Conservation (phyloP, 129 eudicot genomes). For the Chrysanthemum seticuspe region DNA sequence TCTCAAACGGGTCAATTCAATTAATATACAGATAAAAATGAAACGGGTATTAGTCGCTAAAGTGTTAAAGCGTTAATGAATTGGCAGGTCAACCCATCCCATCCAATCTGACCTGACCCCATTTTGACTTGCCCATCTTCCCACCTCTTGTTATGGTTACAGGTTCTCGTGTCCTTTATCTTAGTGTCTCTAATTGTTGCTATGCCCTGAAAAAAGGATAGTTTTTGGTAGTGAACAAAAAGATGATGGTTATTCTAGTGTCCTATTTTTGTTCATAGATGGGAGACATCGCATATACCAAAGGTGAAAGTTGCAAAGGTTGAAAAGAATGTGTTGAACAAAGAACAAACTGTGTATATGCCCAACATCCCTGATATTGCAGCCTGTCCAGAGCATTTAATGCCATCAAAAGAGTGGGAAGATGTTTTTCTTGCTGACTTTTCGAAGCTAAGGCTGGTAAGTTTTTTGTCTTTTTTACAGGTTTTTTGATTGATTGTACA, state of each 20-base stretch:
- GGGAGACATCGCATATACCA: constrained; percentile 79
- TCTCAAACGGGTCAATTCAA: background rate
- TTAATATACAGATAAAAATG: too few relatives aligned
- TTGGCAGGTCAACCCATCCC: background rate
- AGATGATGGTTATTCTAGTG: background rate
- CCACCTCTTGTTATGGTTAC: background rate
- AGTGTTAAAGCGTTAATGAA: too few relatives aligned
- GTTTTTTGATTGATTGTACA: too few relatives aligned
- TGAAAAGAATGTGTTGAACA: constrained; percentile 44
- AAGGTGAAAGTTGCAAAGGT: constrained; percentile 71
- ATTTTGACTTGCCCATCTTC: too few relatives aligned
- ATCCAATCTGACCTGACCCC: too few relatives aligned
- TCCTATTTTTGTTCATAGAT: constrained; percentile 44
- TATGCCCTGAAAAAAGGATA: background rate
- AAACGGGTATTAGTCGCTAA: too few relatives aligned
- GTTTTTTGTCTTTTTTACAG: background rate
- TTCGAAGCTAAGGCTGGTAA: constrained; percentile 81
- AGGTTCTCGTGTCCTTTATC: too few relatives aligned
- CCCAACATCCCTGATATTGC: constrained; percentile 84
- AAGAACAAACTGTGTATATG: constrained; percentile 86
- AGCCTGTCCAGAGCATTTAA: constrained; percentile 67
- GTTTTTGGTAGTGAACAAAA: background rate
- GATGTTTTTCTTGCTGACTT: constrained; percentile 73
- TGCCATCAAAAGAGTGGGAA: constrained; percentile 91
- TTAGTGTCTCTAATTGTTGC: too few relatives aligned